Conservation (phyloP, 768 basidiomycete genomes). For the Rhizopogon rudus region DNA sequence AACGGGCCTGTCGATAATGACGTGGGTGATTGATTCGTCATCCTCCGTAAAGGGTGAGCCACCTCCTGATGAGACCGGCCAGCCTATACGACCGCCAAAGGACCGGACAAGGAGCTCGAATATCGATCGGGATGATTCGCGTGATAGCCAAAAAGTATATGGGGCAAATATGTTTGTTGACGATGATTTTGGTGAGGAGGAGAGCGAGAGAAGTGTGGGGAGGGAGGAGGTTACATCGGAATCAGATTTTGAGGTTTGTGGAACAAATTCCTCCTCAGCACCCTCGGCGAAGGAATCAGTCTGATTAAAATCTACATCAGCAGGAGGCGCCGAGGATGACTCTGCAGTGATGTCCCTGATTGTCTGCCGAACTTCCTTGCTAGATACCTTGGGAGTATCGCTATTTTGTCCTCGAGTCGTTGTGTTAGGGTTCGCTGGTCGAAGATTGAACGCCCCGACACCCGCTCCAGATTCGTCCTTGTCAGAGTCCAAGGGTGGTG, state of each 20-base stretch:
- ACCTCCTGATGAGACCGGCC: conserved; percentile 76
- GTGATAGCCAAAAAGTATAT: conserved; percentile 89
- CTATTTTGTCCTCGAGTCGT: conserved; percentile 14
- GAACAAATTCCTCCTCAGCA: conserved; percentile 63
- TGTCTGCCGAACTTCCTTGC: conserved; percentile 48
- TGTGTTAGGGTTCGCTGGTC: conserved; percentile 36
- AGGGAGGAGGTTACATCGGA: conserved; percentile 42
- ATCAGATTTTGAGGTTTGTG: conserved; percentile 50
- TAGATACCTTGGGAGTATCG: conserved; percentile 37
- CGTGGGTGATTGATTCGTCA: conserved; percentile 87
- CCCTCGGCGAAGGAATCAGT: conserved; percentile 24
- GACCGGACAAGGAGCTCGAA: conserved; percentile 93
- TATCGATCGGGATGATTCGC: conserved; percentile 85
- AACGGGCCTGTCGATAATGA: conserved; percentile 88
- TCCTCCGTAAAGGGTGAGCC: conserved; percentile 76
- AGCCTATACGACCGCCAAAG: conserved; percentile 90
- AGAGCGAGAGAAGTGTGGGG: conserved; percentile 65
- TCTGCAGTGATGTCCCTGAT: conserved; percentile 39
- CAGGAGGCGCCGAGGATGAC: conserved; percentile 17
- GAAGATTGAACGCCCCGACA: conserved; percentile 80
- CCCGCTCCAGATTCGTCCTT: conserved; percentile 87
- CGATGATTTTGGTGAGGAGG: conserved; percentile 51
- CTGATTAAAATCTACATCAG: conserved; percentile 34
- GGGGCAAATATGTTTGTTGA: conserved; percentile 71
- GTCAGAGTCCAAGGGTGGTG: conserved; percentile 80